These are phyloP conservation scores for Xylaria sp. DNA, from an alignment of 2,329 filamentous ascomycete species.

Conservation along the genomic window DNA sequence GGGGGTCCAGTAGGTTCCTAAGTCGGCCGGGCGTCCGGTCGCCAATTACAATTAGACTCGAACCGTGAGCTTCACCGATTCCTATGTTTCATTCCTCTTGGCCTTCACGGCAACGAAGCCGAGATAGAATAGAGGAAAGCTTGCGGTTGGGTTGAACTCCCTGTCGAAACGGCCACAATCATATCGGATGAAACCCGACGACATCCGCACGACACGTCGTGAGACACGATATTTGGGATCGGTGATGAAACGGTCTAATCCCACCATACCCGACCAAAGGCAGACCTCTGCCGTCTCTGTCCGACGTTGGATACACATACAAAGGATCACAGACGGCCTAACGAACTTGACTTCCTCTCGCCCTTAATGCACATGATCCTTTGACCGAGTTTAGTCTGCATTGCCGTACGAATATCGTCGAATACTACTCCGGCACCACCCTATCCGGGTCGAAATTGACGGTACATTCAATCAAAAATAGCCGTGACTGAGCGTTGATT, in stretches of 20 bases:
- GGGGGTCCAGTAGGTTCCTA: background rate
- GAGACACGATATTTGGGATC: constrained; percentile 2
- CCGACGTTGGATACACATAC: constrained; percentile 9
- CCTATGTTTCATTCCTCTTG: constrained; percentile 4
- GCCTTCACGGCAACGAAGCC: background rate
- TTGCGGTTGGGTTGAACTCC: background rate
- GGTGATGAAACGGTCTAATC: background rate
- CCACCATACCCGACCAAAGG: constrained; percentile 4
- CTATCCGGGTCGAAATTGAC: background rate
- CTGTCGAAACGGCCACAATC: background rate
- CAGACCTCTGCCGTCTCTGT: background rate
- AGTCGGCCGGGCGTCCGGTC: background rate
- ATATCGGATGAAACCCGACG: constrained; percentile 4
- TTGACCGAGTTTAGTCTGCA: constrained; percentile 10
- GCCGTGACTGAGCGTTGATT: background rate
- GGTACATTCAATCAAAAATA: background rate
- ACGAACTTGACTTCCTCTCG: background rate
- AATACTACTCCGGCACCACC: background rate
- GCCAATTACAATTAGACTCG: constrained; percentile 9
- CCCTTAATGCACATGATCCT: constrained; percentile 5
- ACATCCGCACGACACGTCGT: background rate
- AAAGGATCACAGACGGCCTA: background rate
- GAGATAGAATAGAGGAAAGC: background rate
- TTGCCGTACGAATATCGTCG: background rate
- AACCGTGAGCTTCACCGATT: constrained; percentile 9